A percentile compares a stretch with the other conserved stretches of the same genome.
phyloP scores from a whole-genome alignment of 202 grass and related monocot genomes.

The Cymbopogon flexuosus region DNA sequence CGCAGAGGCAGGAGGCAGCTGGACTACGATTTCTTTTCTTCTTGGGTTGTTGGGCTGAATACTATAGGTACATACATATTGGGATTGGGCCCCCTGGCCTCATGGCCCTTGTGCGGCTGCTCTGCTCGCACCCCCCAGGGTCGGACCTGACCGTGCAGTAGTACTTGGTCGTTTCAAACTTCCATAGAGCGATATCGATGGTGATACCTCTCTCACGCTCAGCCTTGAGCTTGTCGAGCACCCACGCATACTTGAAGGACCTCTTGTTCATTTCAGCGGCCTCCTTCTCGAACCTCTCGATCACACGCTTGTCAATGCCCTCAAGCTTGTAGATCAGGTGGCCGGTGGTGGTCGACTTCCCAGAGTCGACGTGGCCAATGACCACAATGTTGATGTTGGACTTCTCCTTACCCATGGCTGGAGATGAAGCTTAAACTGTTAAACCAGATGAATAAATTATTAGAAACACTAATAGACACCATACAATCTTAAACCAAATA shows the following conservation, averaged over 20 bases:
- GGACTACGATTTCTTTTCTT: too few species aligned
- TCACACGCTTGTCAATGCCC: slow-evolving; percentile 48
- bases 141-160: too few species aligned
- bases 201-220: neutral
- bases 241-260: slow-evolving; percentile 48
- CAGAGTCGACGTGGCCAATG: slow-evolving; percentile 46
- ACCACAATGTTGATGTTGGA: slow-evolving; percentile 44
- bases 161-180: too few species aligned
- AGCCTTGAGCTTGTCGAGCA: slow-evolving; percentile 51
- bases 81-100: too few species aligned
- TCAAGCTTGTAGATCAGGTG: slow-evolving; percentile 54
- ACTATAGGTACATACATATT: too few species aligned
- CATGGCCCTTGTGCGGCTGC: too few species aligned
- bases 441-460: neutral
- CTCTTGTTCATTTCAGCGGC: slow-evolving; percentile 49
- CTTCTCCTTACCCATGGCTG: slow-evolving; percentile 48
- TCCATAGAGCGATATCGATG: too few species aligned
- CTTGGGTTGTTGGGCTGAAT: too few species aligned
- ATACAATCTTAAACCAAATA: too few species aligned
- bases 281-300: slow-evolving; percentile 47
- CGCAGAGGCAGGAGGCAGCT: too few species aligned
- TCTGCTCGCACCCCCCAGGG: too few species aligned
- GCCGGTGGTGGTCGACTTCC: slow-evolving; percentile 46
- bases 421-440: neutral
- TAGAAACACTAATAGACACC: too few species aligned